Evolutionary conservation across 2,329 filamentous ascomycete genomes (phyloP).

Genomic region (Sclerotinia borealis): DNA sequence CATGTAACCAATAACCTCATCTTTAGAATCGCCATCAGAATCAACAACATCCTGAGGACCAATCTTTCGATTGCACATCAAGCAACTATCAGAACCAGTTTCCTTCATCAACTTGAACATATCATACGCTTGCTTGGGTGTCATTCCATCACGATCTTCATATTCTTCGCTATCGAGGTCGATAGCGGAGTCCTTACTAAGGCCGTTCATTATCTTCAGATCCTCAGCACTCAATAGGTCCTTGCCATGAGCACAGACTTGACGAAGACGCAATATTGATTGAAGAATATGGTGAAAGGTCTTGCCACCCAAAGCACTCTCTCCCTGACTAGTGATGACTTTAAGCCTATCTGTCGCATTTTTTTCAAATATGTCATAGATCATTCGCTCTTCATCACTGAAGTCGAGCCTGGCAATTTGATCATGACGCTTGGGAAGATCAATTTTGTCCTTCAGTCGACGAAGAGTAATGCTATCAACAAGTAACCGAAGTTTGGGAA

Average conservation of each 20-base stretch:
- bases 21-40: conserved; percentile 47
- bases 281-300: conserved; percentile 93
- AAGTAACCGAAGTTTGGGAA: conserved; percentile 78
- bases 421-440: conserved; percentile 70
- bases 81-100: conserved; percentile 69
- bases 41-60: conserved; percentile 51
- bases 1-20: conserved; percentile 68
- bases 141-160: conserved; percentile 48
- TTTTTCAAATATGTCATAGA: conserved; percentile 81
- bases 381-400: conserved; percentile 61
- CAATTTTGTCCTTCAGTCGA: conserved; percentile 84
- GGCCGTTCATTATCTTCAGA: conserved; percentile 69
- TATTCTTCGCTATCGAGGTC: conserved; percentile 73
- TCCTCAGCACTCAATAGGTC: conserved; percentile 84
- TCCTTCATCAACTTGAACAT: conserved; percentile 81
- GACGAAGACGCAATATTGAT: conserved; percentile 79
- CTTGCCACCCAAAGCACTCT: conserved; percentile 68
- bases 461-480: conserved; percentile 93
- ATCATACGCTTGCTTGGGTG: conserved; percentile 71
- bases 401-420: conserved; percentile 70
- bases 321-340: conserved; percentile 60
- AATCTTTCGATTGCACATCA: conserved; percentile 61
- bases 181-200: conserved; percentile 80
- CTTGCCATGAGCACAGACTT: conserved; percentile 90
- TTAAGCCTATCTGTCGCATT: conserved; percentile 76